phyloP scores from a whole-genome alignment of 2,329 filamentous ascomycete genomes.

The Rutstroemia sp. region DNA sequence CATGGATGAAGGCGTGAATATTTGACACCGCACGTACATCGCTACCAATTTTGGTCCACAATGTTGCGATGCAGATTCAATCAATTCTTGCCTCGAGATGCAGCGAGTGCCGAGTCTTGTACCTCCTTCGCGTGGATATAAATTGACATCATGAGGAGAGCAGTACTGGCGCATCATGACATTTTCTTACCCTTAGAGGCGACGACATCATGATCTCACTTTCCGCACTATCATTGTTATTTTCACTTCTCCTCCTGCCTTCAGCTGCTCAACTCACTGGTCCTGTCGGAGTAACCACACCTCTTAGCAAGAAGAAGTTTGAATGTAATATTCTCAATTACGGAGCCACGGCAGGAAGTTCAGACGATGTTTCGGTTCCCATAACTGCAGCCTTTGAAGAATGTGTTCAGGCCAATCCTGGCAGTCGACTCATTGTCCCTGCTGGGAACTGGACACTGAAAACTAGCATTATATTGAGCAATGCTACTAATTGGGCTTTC shows the following conservation, averaged over 20 bases:
- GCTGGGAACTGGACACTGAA: conserved; percentile 37
- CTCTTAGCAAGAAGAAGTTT: conserved; percentile 22
- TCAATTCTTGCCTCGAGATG: not conserved
- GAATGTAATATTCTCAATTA: conserved; percentile 31
- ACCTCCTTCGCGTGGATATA: too few species aligned
- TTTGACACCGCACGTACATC: not conserved
- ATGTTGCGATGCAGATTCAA: not conserved
- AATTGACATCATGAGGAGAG: too few species aligned
- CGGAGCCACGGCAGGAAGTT: conserved; percentile 27
- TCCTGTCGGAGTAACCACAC: conserved; percentile 26
- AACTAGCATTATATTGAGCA: conserved; percentile 41
- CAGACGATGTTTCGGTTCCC: conserved; percentile 28
- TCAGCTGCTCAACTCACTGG: conserved; percentile 3
- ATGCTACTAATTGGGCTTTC: conserved; percentile 41
- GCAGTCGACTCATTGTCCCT: conserved; percentile 6
- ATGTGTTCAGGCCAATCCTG: conserved; percentile 21
- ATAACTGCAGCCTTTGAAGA: conserved; percentile 25
- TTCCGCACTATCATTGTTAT: not conserved
- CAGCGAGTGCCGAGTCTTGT: not conserved
- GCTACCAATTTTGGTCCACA: not conserved
- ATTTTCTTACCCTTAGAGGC: not conserved
- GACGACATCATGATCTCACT: conserved; percentile 3
- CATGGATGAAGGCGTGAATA: not conserved
- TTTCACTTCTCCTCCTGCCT: not conserved
- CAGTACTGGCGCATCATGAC: not conserved